Base-by-base conservation (phyloP, 2,329 filamentous ascomycete genomes). In the Calonectria pseudoreteaudii region DNA sequence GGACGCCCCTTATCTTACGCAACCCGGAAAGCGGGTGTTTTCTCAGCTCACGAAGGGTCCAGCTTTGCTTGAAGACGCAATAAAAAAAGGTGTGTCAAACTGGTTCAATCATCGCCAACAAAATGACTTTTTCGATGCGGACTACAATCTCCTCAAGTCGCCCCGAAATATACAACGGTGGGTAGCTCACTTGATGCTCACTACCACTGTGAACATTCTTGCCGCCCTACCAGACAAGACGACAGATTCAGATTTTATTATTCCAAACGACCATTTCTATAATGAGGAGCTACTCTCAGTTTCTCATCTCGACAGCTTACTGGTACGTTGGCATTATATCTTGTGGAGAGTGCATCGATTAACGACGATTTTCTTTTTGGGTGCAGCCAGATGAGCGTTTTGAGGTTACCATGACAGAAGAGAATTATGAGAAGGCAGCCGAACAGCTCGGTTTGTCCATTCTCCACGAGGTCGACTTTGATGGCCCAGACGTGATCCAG, bases 131-230 rank as follows among this genome's bases (percentile, higher is more conserved):
- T 66, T 71, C 23, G 52, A 23, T n/a, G 14, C 3, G 10, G 18
- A 23, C 14, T 31, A 38, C 10, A 18, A 34, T 8, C n/a, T 18
- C 2, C 49, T 52, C 26, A 26, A 49, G 20, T 47, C 62, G 18
- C 66, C 71, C 7, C 23, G 23, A 14, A 73, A 73, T 18, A 53
- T 73, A 30, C 38, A 58, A 28, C 47, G 66, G 6, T 73, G 71
- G 71, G 41, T 28, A 2, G 34, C 71, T 8, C 71, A 73, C 52
- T 50, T 73, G 20, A 53, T 73, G 3, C 50, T 73, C 16, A 73
- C 71, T n/a, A 73, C 71, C 13, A 73, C 71, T 10, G 31, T 60
- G 26, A 71, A 71, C 36, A 53, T 71, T 18, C 60, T 26, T 16
- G 60, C 68, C 13, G 47, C 34, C 13, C 53, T 3, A 20, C 18